Evolutionary conservation across 306 rosid genomes (phyloP), one percentile per base, ranked within the genome.

Genomic region (Sicyos baderoa): DNA sequence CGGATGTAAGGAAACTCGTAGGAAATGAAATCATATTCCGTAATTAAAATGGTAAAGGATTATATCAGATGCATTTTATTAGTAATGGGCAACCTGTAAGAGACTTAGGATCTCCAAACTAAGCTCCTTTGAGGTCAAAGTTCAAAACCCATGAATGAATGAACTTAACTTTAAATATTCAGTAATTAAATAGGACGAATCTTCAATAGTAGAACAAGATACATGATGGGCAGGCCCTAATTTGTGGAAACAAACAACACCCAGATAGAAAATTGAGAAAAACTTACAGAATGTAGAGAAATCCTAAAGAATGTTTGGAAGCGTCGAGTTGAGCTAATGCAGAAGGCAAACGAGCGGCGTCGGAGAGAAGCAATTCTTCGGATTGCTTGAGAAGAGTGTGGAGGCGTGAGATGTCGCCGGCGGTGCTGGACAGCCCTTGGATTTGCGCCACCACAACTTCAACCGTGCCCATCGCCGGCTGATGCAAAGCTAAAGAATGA

Each of bases 241-340:
- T 66, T 66, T 2, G n/a, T 32, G 37, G 15, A 54, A 35, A 57
- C n/a, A 57, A 21, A 7, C 4, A n/a, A 21, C 15, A 8, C 4
- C 12, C 17, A 56, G 53, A 65, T 2, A 54, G 18, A 40, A 17
- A 35, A 23, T 18, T 44, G 18, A 66, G 25, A 66, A 27, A 63
- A 68, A 40, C 75, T 76, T 78, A 91, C 96, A 89, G 74, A 67
- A 91, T 60, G 79, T 79, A 91, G 51, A 91, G 90, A 74, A 74
- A 89, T 51, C 95, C 96, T 16, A 91, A 89, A 70, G 96, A 85
- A 44, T 93, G 96, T 2, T 50, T 12, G 42, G 86, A 75, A 6
- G 97, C 90, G 62, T 88, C 94, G 10, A 93, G 95, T 75, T 82
- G 87, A 62, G 72, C 47, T 25, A 93, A 76, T 73, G 88, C 72